phyloP scores from a whole-genome alignment of 345 rosid genomes.

The Linum trigynum region DNA sequence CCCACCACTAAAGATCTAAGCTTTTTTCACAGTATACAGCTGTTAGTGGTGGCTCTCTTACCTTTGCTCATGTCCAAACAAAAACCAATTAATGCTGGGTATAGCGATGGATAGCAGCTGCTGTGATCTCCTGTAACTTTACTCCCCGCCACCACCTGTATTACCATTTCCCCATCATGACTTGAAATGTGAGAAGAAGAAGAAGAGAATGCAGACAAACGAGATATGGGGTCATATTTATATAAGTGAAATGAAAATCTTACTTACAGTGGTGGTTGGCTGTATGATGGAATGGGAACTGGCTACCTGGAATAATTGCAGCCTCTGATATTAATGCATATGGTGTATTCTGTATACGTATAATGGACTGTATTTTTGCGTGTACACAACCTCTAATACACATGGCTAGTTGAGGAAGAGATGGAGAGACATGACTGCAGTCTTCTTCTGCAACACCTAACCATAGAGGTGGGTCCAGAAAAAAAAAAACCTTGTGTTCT shows the following conservation, averaged over 20 bases:
- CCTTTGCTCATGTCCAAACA: background rate
- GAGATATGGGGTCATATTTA: background rate
- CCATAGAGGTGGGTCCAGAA: background rate
- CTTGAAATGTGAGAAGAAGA: background rate
- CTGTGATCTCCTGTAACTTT: background rate
- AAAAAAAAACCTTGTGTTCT: background rate
- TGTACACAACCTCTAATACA: background rate
- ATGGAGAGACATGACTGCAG: background rate
- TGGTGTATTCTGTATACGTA: background rate
- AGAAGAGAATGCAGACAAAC: background rate
- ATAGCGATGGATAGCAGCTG: background rate
- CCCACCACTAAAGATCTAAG: background rate
- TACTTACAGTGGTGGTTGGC: background rate
- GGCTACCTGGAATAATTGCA: background rate
- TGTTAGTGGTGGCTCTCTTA: background rate
- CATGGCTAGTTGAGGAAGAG: background rate
- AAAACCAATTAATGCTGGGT: background rate
- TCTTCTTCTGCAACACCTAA: background rate
- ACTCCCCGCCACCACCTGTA: background rate
- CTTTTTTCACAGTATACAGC: background rate
- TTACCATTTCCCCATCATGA: background rate
- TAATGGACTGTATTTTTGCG: background rate
- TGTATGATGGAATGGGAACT: background rate
- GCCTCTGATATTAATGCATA: background rate
- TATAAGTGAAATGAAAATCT: background rate